A percentile compares a stretch with the other conserved stretches of the same genome.
These are phyloP conservation scores for Chaetoceros muelleri DNA, from an alignment of 108 stramenopile species.

Conservation along the genomic window DNA sequence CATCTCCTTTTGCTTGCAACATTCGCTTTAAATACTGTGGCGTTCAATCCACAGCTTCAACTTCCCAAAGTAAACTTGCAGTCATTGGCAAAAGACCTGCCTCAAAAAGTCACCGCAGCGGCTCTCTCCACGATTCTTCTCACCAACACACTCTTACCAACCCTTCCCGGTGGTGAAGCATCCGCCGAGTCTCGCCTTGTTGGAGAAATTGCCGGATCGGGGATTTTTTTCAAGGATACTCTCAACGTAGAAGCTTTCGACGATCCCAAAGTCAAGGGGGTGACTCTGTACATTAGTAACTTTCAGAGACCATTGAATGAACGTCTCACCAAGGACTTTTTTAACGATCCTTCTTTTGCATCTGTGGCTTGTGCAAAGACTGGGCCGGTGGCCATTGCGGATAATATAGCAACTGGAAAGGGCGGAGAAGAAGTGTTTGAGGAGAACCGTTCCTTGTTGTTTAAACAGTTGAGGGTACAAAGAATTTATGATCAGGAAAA, in stretches of 20 bases:
- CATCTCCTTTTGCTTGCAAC: too few species aligned
- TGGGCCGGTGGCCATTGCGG: constrained; percentile 48
- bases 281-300: constrained; percentile 81
- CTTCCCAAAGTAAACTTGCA: too few species aligned
- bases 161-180: background rate
- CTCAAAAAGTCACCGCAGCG: background rate
- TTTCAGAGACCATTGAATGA: constrained; percentile 87
- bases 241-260: constrained; percentile 67
- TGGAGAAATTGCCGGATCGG: constrained; percentile 63
- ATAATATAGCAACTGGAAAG: constrained; percentile 50
- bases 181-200: constrained; percentile 37
- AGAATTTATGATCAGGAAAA: constrained; percentile 75
- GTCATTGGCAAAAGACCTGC: background rate
- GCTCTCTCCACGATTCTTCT: background rate
- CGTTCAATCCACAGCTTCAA: too few species aligned
- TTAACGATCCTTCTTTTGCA: constrained; percentile 76
- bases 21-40: too few species aligned
- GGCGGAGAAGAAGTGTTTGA: constrained; percentile 83
- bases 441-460: constrained; percentile 67
- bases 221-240: constrained; percentile 85
- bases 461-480: constrained; percentile 81
- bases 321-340: constrained; percentile 62
- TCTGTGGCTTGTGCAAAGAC: constrained; percentile 75
- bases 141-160: background rate
- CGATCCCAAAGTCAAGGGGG: constrained; percentile 73